Conservation (phyloP, 768 basidiomycete species). For the Tylopilus rubrobrunneus region DNA sequence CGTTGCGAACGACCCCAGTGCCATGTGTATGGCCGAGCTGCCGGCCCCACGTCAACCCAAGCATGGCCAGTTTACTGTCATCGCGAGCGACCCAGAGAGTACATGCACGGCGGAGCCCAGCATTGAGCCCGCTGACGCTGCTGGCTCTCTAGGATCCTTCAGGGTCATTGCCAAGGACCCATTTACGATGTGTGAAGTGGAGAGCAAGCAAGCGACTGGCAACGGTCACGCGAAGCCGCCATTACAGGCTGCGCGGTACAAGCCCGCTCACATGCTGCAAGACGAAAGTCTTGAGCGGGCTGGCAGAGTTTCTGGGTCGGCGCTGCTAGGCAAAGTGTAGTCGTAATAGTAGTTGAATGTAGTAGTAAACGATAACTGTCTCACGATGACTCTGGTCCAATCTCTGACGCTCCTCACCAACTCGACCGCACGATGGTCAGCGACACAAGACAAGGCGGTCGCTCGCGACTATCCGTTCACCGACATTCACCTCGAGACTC, state of each 20-base stretch:
- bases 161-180: slow-evolving; percentile 21
- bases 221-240: neutral
- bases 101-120: slow-evolving; percentile 17
- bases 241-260: slow-evolving; percentile 40
- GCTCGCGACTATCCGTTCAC: slow-evolving; percentile 54
- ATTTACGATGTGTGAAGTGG: slow-evolving; percentile 15
- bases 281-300: slow-evolving; percentile 74
- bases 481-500: slow-evolving; percentile 39
- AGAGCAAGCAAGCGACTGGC: neutral
- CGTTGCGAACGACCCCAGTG: slow-evolving; percentile 18
- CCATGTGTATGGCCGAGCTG: slow-evolving; percentile 15
- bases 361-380: neutral
- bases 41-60: neutral
- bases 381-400: slow-evolving; percentile 16
- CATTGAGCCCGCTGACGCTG: neutral
- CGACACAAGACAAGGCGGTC: slow-evolving; percentile 55
- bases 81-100: slow-evolving; percentile 18
- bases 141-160: slow-evolving; percentile 8
- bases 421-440: slow-evolving; percentile 45
- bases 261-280: slow-evolving; percentile 76
- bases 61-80: slow-evolving; percentile 8
- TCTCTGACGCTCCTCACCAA: slow-evolving; percentile 21
- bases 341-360: neutral
- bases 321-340: slow-evolving; percentile 9
- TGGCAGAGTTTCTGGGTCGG: slow-evolving; percentile 45